These are phyloP conservation scores for Tuber borchii DNA, from an alignment of 495 filamentous ascomycete species.

Conservation along the genomic window DNA sequence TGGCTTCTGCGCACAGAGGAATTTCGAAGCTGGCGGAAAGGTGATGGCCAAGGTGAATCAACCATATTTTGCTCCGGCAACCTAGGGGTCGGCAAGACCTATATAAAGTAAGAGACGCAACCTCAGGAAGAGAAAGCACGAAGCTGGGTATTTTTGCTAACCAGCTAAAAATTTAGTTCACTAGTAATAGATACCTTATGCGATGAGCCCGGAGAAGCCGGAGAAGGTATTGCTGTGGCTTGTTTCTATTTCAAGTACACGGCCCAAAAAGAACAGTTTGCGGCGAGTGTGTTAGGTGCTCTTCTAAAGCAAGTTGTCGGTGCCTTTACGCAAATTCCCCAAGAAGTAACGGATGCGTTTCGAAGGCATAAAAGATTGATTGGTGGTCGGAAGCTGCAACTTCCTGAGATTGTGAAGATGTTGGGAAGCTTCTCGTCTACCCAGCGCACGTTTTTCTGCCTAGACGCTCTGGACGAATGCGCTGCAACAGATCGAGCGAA, in stretches of 20 bases:
- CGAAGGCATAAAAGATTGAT: background rate
- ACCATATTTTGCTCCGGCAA: background rate
- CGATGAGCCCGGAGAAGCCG: background rate
- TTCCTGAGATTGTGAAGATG: background rate
- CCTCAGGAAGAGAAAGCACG: background rate
- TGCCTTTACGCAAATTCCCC: background rate
- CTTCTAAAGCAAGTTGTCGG: background rate
- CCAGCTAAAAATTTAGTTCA: background rate
- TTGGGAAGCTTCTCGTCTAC: background rate
- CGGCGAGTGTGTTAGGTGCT: background rate
- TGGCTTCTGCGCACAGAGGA: background rate
- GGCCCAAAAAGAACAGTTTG: background rate
- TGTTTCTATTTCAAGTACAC: background rate
- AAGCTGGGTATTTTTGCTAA: background rate
- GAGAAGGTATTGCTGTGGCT: background rate
- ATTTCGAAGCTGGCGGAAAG: background rate
- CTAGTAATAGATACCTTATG: background rate
- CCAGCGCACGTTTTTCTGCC: background rate
- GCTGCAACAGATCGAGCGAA: background rate
- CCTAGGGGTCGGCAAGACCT: background rate
- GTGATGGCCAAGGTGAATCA: background rate
- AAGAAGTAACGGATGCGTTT: background rate
- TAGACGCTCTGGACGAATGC: background rate
- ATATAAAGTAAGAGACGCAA: background rate
- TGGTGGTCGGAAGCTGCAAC: background rate